Evolutionary conservation across 2,329 filamentous ascomycete genomes (phyloP).

Genomic region (Zelopaecilomyces penicillatus): DNA sequence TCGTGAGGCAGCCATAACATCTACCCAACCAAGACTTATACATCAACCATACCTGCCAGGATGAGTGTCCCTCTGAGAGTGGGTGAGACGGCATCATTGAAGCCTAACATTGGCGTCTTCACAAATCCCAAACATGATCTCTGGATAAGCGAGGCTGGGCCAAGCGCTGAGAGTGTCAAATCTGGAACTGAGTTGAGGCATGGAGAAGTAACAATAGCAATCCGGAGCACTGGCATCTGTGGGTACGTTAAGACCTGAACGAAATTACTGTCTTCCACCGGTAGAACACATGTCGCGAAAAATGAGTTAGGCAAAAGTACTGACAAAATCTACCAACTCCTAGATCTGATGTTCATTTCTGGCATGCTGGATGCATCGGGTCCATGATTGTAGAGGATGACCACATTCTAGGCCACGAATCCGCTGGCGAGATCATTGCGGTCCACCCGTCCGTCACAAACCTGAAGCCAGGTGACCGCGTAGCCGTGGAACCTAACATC

Average conservation of each 20-base stretch:
- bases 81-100: slow-evolving; percentile 23
- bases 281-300: too few species aligned
- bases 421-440: slow-evolving; percentile 74
- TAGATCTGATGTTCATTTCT: slow-evolving; percentile 93
- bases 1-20: too few species aligned
- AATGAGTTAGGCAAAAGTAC: not conserved
- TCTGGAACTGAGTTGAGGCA: slow-evolving; percentile 60
- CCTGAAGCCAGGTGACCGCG: slow-evolving; percentile 78
- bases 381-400: slow-evolving; percentile 87
- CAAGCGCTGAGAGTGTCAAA: slow-evolving; percentile 65
- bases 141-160: slow-evolving; percentile 75
- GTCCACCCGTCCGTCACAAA: slow-evolving; percentile 70
- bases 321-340: slow-evolving; percentile 10
- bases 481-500: slow-evolving; percentile 89
- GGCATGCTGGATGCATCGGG: slow-evolving; percentile 90
- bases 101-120: slow-evolving; percentile 91
- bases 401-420: slow-evolving; percentile 93
- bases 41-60: too few species aligned
- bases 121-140: slow-evolving; percentile 89
- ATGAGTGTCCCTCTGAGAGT: too few species aligned
- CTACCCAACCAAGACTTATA: too few species aligned
- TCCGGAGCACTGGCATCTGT: slow-evolving; percentile 95
- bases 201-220: slow-evolving; percentile 79
- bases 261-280: not conserved
- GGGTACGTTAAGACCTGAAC: slow-evolving; percentile 46